Evolutionary conservation across 2,329 filamentous ascomycete genomes (phyloP).

Genomic region (Leptographium flavum): DNA sequence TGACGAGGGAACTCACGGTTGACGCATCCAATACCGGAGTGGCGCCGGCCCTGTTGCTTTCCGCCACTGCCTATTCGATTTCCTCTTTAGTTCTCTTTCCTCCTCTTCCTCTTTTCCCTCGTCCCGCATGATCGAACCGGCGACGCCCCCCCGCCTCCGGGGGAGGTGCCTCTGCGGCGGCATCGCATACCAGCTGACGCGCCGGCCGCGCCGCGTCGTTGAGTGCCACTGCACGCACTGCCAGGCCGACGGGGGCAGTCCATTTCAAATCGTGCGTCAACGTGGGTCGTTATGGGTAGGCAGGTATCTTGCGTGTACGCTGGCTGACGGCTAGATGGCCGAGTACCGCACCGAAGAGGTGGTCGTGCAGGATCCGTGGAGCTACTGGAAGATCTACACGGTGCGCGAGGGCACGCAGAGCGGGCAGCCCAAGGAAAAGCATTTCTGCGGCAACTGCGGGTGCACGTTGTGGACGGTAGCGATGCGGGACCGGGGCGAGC

Average conservation of each 20-base stretch:
- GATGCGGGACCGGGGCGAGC: slow-evolving; percentile 9
- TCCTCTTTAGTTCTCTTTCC: background rate
- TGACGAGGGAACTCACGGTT: too few relatives aligned
- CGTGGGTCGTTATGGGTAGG: too few relatives aligned
- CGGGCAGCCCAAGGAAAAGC: slow-evolving; percentile 12
- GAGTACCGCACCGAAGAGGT: slow-evolving; percentile 10
- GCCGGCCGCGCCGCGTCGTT: slow-evolving; percentile 8
- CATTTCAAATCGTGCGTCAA: slow-evolving; percentile 10
- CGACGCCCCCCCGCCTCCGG: slow-evolving; percentile 3
- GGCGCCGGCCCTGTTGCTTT: too few relatives aligned
- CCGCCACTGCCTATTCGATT: background rate
- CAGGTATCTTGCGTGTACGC: background rate
- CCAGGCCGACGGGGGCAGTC: slow-evolving; percentile 8
- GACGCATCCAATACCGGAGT: too few relatives aligned
- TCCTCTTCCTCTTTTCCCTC: too few relatives aligned
- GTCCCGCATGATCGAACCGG: background rate
- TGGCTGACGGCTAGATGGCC: slow-evolving; percentile 7
- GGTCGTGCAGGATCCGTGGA: slow-evolving; percentile 9
- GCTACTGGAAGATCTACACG: slow-evolving; percentile 10
- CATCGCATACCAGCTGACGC: slow-evolving; percentile 10
- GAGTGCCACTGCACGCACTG: slow-evolving; percentile 13
- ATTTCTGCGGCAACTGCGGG: slow-evolving; percentile 12
- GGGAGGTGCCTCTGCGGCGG: slow-evolving; percentile 12
- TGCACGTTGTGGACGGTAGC: slow-evolving; percentile 12
- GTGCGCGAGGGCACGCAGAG: slow-evolving; percentile 9